phyloP scores from a whole-genome alignment of 768 basidiomycete genomes.

The Crassisporium funariophilum region DNA sequence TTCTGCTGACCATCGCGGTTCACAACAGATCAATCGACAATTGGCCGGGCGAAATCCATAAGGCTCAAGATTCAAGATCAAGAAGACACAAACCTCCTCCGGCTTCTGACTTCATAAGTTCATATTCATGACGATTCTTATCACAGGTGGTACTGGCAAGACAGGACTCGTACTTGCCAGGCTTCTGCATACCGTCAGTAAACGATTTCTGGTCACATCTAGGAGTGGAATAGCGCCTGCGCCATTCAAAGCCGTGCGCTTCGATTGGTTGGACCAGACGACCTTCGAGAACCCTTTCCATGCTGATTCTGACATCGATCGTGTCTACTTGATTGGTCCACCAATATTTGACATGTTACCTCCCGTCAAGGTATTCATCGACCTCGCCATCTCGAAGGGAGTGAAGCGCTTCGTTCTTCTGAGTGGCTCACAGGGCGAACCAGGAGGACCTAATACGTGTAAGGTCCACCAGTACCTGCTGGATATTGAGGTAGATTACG shows the following conservation, averaged over 20 bases:
- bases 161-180: constrained; percentile 26
- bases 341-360: constrained; percentile 13
- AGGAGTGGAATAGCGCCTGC: constrained; percentile 27
- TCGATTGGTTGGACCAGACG: constrained; percentile 33
- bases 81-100: too few species aligned
- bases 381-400: constrained; percentile 27
- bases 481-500: constrained; percentile 23
- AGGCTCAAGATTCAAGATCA: too few species aligned
- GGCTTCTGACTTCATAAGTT: too few species aligned
- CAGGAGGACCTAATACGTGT: constrained; percentile 16
- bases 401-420: constrained; percentile 34
- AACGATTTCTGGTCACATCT: constrained; percentile 26
- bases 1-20: too few species aligned
- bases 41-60: too few species aligned
- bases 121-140: constrained; percentile 31
- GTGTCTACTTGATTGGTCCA: constrained; percentile 23
- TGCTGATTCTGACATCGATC: constrained; percentile 18
- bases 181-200: constrained; percentile 20
- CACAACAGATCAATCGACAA: too few species aligned
- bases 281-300: constrained; percentile 33
- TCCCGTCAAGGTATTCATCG: constrained; percentile 29
- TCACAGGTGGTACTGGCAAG: constrained; percentile 36
- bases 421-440: constrained; percentile 16
- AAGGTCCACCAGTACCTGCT: constrained; percentile 25
- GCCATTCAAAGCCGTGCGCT: constrained; percentile 29